Evolutionary conservation across 2,329 filamentous ascomycete species (phyloP).

Genomic region (Monosporascus sp.): DNA sequence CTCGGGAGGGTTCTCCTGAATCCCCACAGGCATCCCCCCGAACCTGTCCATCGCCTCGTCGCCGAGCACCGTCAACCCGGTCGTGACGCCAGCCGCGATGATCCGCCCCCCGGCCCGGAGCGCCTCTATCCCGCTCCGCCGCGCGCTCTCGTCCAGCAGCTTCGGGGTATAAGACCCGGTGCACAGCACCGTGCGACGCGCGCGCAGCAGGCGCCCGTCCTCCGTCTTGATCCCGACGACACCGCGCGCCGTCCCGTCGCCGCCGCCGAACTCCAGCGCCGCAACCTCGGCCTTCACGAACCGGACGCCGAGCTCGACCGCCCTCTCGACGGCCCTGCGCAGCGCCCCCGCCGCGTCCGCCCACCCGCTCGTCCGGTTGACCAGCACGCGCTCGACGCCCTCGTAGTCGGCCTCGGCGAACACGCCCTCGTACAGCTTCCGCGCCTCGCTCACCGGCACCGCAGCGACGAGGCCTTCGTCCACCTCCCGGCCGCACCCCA

Average conservation of each 20-base stretch:
- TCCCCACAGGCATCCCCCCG: conserved; percentile 19
- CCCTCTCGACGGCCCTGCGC: conserved; percentile 39
- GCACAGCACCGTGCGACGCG: conserved; percentile 24
- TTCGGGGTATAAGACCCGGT: conserved; percentile 42
- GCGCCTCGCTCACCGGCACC: conserved; percentile 42
- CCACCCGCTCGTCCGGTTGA: conserved; percentile 53
- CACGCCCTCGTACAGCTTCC: conserved; percentile 41
- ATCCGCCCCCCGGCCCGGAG: conserved; percentile 43
- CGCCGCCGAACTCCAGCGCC: conserved; percentile 35
- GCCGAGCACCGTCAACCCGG: conserved; percentile 19
- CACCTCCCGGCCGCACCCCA: conserved; percentile 25
- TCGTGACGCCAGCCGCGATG: conserved; percentile 46
- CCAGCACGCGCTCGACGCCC: conserved; percentile 45
- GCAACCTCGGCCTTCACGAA: conserved; percentile 43
- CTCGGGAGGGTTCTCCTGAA: conserved; percentile 18
- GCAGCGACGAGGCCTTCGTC: conserved; percentile 34
- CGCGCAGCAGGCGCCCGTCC: conserved; percentile 34
- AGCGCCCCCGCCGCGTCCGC: conserved; percentile 49
- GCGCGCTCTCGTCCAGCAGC: conserved; percentile 38
- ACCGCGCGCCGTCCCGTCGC: conserved; percentile 1
- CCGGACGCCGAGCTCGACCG: conserved; percentile 43
- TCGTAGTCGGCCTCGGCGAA: conserved; percentile 49
- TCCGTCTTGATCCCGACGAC: conserved; percentile 37
- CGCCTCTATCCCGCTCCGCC: conserved; percentile 33
- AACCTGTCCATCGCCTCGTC: conserved; percentile 12